Evolutionary conservation across 495 filamentous ascomycete genomes (phyloP), one percentile per base, ranked within the genome.

Genomic region (Penicillium lagena): DNA sequence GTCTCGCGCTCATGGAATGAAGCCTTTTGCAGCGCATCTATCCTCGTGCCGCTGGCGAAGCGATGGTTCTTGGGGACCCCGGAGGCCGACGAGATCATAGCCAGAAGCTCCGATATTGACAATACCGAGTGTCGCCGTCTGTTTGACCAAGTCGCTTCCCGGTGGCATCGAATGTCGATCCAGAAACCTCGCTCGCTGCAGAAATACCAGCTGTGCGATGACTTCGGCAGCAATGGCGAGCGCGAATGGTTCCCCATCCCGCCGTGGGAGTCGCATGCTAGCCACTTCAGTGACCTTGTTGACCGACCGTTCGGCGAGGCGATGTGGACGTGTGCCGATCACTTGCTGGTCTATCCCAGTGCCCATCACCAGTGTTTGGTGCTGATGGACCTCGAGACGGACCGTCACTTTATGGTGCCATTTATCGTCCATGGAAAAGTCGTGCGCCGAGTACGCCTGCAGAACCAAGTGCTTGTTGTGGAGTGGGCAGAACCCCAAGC

Each of bases 401-500:
- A 72, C 12, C 49, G 56, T 7, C 56, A 65, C 14, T 58, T 69
- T 11, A 56, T 64, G 22, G 72, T 85, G 6, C 78, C 81, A 1
- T 82, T 86, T 40, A 67, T 77, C 35, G 60, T 70, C 6, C 52
- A 58, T 10, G 71, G 67, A 5, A 85, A 72, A 46, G 71, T 78
- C 15, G 61, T 86, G 7, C 71, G 83, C 8, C 73, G 82, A 35
- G 53, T 83, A 6, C 71, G 82, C 1, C 58, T 87, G 22, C 70
- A 76, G 29, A 66, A 74, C 29, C 66, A 68, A 3, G 61, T 84
- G 12, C 60, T 87, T 3, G 54, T 85, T 9, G 56, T 86, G 17
- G 83, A 87, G 51, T 87, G 83, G 83, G 81, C 79, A 40, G 79
- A 86, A 52, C 59, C 58, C 1, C 63, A 70, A 13, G 65, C 77